phyloP scores from a whole-genome alignment of 2,329 filamentous ascomycete species.

The Fusarium goolgardi region DNA sequence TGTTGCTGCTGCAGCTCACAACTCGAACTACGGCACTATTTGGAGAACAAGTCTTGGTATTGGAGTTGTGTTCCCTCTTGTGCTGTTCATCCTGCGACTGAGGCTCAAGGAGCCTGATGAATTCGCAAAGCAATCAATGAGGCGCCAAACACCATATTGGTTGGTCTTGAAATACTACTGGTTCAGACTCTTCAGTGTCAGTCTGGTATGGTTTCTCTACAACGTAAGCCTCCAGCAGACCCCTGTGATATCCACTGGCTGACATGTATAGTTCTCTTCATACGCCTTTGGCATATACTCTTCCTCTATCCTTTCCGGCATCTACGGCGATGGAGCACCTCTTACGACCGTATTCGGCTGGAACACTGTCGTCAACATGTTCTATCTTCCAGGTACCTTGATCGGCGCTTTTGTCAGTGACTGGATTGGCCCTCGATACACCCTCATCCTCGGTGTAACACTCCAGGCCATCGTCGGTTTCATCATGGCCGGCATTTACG shows the following conservation, averaged over 20 bases:
- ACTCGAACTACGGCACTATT: constrained; percentile 75
- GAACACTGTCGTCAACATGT: constrained; percentile 88
- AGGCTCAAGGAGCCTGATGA: constrained; percentile 83
- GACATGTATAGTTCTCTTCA: constrained; percentile 69
- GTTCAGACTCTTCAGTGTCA: constrained; percentile 75
- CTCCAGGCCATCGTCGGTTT: constrained; percentile 84
- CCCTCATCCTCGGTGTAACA: constrained; percentile 76
- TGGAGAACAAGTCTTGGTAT: constrained; percentile 87
- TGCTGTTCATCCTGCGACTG: constrained; percentile 76
- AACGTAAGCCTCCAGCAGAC: constrained; percentile 60
- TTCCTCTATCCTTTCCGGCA: constrained; percentile 75
- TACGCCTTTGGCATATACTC: constrained; percentile 92
- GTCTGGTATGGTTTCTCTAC: constrained; percentile 86
- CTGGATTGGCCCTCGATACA: constrained; percentile 80
- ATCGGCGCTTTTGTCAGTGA: constrained; percentile 82
- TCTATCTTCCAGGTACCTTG: constrained; percentile 87
- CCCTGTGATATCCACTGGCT: neutral
- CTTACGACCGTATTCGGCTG: constrained; percentile 86
- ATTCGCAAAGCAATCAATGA: constrained; percentile 77
- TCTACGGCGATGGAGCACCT: constrained; percentile 68
- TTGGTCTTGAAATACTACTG: constrained; percentile 76
- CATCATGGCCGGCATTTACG: constrained; percentile 86
- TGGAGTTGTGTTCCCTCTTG: constrained; percentile 79
- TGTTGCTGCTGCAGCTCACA: constrained; percentile 66
- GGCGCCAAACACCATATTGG: constrained; percentile 65